Base-by-base conservation (phyloP, 2,329 filamentous ascomycete species). In the Fusarium nelsonii region DNA sequence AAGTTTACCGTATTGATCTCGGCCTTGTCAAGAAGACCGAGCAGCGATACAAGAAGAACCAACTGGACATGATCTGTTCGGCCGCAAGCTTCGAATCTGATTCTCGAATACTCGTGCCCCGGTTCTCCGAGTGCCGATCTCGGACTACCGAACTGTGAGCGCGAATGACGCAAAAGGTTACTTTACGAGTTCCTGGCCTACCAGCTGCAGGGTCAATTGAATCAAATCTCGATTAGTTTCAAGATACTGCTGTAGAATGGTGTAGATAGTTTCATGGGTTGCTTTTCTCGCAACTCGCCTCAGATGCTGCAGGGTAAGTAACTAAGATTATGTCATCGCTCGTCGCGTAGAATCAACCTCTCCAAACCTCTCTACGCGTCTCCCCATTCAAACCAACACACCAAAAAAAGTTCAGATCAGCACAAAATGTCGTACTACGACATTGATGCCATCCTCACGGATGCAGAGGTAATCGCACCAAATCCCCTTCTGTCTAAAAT, bases 401-500 rank as follows among this genome's bases (percentile, higher is more conserved):
- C 56, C 51, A 59, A 53, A 54, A 40, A 15, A 8, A 45, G 15
- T 12, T 1, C 5, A 26, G 6, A 15, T 11, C 4, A 48, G 16
- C 18, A 63, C 20, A 73, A 10, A 40, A 82, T 91, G 88, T 92
- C 91, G 37, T 97, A 97, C 84, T 97, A 96, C 84, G 90, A 94
- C 78, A 88, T 95, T 60, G 91, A 94, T 74, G 87, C 91, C 65
- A 96, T 97, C 81, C 86, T 96, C 44, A 96, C 93, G 11, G 92
- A 96, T 78, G 90, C 92, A 50, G 93, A 94, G 83, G 91, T 91
- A 83, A 67, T 23, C 23, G 23, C 23, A 23, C 23, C 23, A 5
- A 23, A 23, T 23, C 23, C 6, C 23, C 4, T 23, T 23, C 23
- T 6, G 23, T 23, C 4, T 4, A 23, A 23, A 23, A 6, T 23